Evolutionary conservation across 2,329 filamentous ascomycete species (phyloP), one percentile per base, ranked within the genome.

Genomic region (Penicillium crustosum): DNA sequence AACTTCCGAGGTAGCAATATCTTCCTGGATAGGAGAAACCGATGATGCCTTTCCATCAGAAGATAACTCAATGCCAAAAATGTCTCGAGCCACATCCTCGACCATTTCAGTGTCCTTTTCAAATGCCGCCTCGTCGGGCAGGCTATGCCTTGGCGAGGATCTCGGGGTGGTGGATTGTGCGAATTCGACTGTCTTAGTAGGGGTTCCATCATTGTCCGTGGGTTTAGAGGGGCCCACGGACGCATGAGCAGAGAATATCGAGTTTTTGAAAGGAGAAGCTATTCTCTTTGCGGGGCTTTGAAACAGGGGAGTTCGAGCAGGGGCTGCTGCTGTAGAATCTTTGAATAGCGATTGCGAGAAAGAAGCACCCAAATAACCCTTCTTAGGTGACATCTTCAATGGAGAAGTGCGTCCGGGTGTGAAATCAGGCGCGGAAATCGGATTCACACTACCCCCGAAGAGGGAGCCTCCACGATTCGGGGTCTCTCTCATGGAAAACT

Each of bases 211-310:
- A 21, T 50, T 52, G 7, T 41, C 21, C 2, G 52, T 25, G 9
- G 48, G n/a, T 3, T 43, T 19, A 17, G 39, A 36, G 23, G 65
- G 51, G 15, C n/a, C 42, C 13, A 59, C 29, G 2, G 65, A 55
- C 13, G 58, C 50, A 44, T 61, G 67, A 13, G 55, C 55, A 2
- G 61, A 60, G 12, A 65, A 59, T 2, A 70, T 51, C 15, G 68
- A 69, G 33, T 61, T 66, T 49, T 77, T 79, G 53, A 74, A 73
- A 0, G 77, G 75, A 5, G 76, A 76, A 9, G 68, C 65, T 25
- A 76, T 69, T 48, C 76, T 74, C 58, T 77, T 77, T 2, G 78
- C 77, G 8, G 79, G 78, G 49, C 76, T 79, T 60, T 77, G 72
- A 17, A 80, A 67, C 7, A 79, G 61, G 12, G 75, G 77, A 12